Conservation (phyloP, 441 rosid genomes). For the Euphorbia corollata region DNA sequence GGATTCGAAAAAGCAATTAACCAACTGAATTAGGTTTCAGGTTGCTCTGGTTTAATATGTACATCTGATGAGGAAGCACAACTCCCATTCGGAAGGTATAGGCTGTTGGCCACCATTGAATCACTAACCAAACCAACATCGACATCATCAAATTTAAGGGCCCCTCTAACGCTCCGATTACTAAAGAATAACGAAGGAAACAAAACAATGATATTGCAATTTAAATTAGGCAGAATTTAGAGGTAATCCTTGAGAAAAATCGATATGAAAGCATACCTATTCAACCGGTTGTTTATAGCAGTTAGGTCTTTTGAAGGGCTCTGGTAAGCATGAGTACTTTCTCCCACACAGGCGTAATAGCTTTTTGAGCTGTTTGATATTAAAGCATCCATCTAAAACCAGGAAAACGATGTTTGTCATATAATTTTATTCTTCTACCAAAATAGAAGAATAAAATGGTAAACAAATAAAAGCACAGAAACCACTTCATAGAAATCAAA, state of each 20-base stretch:
- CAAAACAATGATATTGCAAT: background rate
- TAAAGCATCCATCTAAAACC: constrained; percentile 77
- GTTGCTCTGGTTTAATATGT: constrained; percentile 53
- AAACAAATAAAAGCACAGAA: too few species aligned
- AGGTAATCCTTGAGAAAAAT: background rate
- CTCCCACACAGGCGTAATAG: constrained; percentile 94
- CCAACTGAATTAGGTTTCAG: constrained; percentile 17
- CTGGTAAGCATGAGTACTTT: constrained; percentile 89
- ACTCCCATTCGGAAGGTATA: constrained; percentile 58
- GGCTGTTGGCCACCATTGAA: constrained; percentile 83
- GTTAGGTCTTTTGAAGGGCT: constrained; percentile 96
- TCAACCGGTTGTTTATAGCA: constrained; percentile 80
- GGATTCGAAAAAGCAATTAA: background rate
- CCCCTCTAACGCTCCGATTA: constrained; percentile 51
- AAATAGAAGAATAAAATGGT: too few species aligned
- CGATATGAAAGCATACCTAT: constrained; percentile 37
- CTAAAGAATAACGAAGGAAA: constrained; percentile 20
- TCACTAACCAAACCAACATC: constrained; percentile 88
- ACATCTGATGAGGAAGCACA: constrained; percentile 44
- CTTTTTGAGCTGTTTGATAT: constrained; percentile 81
- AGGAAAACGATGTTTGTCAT: background rate
- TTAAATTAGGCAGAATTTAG: background rate
- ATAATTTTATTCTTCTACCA: too few species aligned
- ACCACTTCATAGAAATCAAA: too few species aligned
- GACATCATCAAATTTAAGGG: constrained; percentile 56